Evolutionary conservation across 2,329 filamentous ascomycete genomes (phyloP), one percentile per base, ranked within the genome.

Genomic region (Penicillium aurantiogriseum): DNA sequence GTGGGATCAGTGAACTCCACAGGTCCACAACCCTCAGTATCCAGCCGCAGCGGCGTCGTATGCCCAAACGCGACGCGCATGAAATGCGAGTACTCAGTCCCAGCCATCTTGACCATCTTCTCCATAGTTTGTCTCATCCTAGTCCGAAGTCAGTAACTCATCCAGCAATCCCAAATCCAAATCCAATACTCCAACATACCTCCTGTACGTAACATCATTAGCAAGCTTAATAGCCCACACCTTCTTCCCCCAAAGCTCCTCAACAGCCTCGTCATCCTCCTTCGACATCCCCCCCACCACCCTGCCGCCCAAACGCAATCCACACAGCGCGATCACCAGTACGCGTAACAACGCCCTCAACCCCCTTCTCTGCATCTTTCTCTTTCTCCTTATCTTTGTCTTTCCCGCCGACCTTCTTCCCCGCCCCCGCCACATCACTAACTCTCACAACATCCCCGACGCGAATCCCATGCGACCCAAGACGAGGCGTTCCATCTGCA

Each of bases 151-250:
- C 51, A 62, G 57, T 52, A 66, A 51, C 36, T 53, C 65, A 50
- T 9, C 3, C 36, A 23, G 35, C 6, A 4, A 17, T 9, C 38
- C 23, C 6, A 6, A 21, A 11, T 10, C 29, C 15, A 6, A 21
- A 11, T 7, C 21, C 11, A 29, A 23, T n/a, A 52, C 25, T 11
- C 31, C 19, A n/a, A 65, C 72, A 63, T 74, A 83, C 81, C 85
- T 78, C 73, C 85, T 84, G 71, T 85, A 85, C 29, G 85, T 88
- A 58, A 87, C 81, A 74, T 88, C 84, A 69, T 88, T 88, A 44
- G 85, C 85, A 63, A 88, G 75, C 68, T 88, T 88, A 63, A 88
- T 80, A 64, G 87, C 77, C 85, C 85, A 88, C 53, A 88, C 71
- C 72, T 84, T 85, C 64, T 79, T 80, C 46, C 76, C 76, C 58